A percentile compares a stretch with the other conserved stretches of the same genome.
These are phyloP conservation scores for Lipomyces lipofer DNA, from an alignment of 805 yeast genomes.

Conservation along the genomic window DNA sequence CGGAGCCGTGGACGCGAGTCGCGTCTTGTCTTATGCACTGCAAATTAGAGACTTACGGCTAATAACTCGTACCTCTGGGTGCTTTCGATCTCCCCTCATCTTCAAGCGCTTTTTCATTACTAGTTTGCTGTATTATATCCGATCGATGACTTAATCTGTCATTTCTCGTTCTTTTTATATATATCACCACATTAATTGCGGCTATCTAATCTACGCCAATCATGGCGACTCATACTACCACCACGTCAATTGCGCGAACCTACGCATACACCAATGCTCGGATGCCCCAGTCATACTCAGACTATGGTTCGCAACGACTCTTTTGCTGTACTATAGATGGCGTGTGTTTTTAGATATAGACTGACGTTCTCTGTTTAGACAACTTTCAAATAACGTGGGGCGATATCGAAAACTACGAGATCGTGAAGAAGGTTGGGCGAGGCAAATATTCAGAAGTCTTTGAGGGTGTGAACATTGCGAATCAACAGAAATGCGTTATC, in stretches of 20 bases:
- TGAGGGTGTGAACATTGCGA: conserved; percentile 71
- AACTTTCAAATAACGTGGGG: conserved; percentile 65
- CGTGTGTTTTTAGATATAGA: neutral
- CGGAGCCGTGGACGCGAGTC: too few species aligned
- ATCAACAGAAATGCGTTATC: conserved; percentile 69
- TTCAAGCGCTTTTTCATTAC: too few species aligned
- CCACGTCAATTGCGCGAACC: conserved; percentile 56
- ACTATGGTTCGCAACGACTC: conserved; percentile 59
- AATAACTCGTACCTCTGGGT: too few species aligned
- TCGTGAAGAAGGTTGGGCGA: conserved; percentile 80
- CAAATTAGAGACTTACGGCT: too few species aligned
- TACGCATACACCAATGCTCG: conserved; percentile 72
- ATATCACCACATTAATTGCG: too few species aligned
- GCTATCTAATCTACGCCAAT: too few species aligned
- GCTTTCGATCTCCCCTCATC: too few species aligned
- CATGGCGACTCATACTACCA: conserved; percentile 13
- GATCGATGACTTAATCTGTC: too few species aligned
- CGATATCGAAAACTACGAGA: conserved; percentile 62
- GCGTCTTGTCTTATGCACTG: too few species aligned
- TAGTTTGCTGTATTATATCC: too few species aligned
- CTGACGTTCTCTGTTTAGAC: conserved; percentile 36
- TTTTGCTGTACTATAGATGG: too few species aligned
- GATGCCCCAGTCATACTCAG: conserved; percentile 79
- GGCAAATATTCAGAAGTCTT: conserved; percentile 97
- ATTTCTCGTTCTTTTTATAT: too few species aligned